phyloP scores from a whole-genome alignment of 768 basidiomycete genomes.

The Brasilioporus rufonigricans region DNA sequence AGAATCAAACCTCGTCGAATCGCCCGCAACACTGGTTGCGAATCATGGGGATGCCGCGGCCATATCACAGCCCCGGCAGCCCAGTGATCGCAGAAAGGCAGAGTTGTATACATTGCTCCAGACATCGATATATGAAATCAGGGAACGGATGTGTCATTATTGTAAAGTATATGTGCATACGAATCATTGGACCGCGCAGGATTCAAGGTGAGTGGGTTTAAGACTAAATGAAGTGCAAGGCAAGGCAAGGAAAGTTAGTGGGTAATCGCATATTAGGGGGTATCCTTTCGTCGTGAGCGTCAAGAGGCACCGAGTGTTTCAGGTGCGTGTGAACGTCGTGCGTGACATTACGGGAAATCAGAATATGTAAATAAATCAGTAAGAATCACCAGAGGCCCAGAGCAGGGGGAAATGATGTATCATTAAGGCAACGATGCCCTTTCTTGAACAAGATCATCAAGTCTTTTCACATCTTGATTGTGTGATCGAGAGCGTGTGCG shows the following conservation, averaged over 20 bases:
- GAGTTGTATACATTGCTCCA: constrained; percentile 12
- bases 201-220: constrained; percentile 8
- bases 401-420: constrained; percentile 12
- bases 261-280: constrained; percentile 35
- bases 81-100: constrained; percentile 10
- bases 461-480: constrained; percentile 44
- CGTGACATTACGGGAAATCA: constrained; percentile 21
- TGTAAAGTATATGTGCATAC: constrained; percentile 27
- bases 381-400: constrained; percentile 7
- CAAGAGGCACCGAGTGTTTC: constrained; percentile 11
- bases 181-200: constrained; percentile 28
- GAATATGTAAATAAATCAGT: constrained; percentile 24
- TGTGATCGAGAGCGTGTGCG: constrained; percentile 51
- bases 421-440: constrained; percentile 38
- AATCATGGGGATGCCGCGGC: constrained; percentile 18
- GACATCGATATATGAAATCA: constrained; percentile 7
- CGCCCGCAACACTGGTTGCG: constrained; percentile 11
- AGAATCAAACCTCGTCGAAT: constrained; percentile 16
- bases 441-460: constrained; percentile 54
- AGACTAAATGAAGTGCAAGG: constrained; percentile 13
- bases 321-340: constrained; percentile 20
- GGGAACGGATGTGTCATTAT: constrained; percentile 5
- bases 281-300: constrained; percentile 28
- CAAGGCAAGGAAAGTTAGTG: constrained; percentile 15
- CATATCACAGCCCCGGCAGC: constrained; percentile 7